Evolutionary conservation across 768 basidiomycete genomes (phyloP).

Genomic region (Pholiota conissans): DNA sequence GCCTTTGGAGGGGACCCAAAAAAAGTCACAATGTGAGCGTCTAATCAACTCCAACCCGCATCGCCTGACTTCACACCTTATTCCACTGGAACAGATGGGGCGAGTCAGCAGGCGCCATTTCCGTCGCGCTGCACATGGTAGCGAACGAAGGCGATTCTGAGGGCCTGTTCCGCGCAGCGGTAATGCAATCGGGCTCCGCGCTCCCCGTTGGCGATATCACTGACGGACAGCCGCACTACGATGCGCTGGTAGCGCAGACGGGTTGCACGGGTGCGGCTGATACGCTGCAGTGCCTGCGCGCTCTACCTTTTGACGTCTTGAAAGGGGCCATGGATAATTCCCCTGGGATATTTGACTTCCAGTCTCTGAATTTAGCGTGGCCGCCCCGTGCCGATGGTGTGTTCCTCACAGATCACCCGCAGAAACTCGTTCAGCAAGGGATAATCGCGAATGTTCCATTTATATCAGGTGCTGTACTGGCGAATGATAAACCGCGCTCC

Average conservation of each 20-base stretch:
- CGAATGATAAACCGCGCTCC: no score
- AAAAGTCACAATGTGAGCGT: slow-evolving; percentile 53
- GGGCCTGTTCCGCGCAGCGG: slow-evolving; percentile 46
- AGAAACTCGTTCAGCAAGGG: slow-evolving; percentile 41
- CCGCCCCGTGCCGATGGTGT: slow-evolving; percentile 49
- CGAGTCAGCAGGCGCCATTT: slow-evolving; percentile 52
- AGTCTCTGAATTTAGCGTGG: slow-evolving; percentile 49
- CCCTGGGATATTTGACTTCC: slow-evolving; percentile 39
- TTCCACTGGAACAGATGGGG: slow-evolving; percentile 32
- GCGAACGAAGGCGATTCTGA: slow-evolving; percentile 44
- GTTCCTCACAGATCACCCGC: slow-evolving; percentile 46
- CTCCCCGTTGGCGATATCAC: slow-evolving; percentile 42
- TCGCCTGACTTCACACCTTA: neutral
- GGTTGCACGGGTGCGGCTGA: slow-evolving; percentile 32
- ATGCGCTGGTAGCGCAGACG: slow-evolving; percentile 36
- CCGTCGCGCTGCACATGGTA: slow-evolving; percentile 51
- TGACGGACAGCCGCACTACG: slow-evolving; percentile 45
- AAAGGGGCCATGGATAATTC: slow-evolving; percentile 39
- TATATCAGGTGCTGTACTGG: slow-evolving; percentile 51
- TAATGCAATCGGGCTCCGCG: slow-evolving; percentile 46
- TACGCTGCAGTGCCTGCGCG: slow-evolving; percentile 41
- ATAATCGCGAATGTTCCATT: slow-evolving; percentile 49
- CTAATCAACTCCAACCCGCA: neutral
- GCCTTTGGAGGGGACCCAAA: slow-evolving; percentile 65
- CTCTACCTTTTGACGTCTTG: slow-evolving; percentile 32